Base-by-base conservation (phyloP, 2,329 filamentous ascomycete species). In the Ophiocordyceps camponoti-saundersi region DNA sequence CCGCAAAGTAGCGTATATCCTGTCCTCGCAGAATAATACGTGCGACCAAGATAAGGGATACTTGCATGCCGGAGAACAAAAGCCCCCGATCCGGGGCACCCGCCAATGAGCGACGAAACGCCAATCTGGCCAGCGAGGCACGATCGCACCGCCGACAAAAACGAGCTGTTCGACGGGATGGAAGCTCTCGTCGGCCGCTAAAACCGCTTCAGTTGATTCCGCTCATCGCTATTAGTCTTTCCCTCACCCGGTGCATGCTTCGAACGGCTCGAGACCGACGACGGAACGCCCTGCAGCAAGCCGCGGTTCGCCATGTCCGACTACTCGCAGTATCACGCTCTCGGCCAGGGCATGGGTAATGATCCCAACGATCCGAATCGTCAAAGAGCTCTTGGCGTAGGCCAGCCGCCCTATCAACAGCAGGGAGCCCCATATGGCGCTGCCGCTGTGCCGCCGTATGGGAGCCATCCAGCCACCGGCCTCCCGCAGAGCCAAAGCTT, bases 351-450 rank as follows among this genome's bases (percentile, higher is more conserved):
- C 55, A 70, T 73, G 51, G 67, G 68, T 50, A 56, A 67, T 55
- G 72, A 80, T 53, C 66, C 75, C 57, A 68, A 75, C 63, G 63
- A 77, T 62, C 65, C 72, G 56, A 64, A 70, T 63, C 60, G 65
- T 60, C 67, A 66, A 49, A 63, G 60, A 55, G 72, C 75, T 26
- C 18, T 13, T 44, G 66, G 66, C 49, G 61, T 68, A 49, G 67
- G 69, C 52, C 75, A 77, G 55, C 69, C 73, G 48, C 72, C 70
- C 18, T 78, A 78, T 54, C 70, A 75, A 53, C 72, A 73, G 52
- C 56, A 59, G 46, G 39, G 46, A 42, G 47, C 49, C 51, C 56
- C 52, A 48, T 59, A 59, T 46, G 59, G 56, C 42, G 51, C 52
- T 3, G 56, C 55, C 42, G 51, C 52, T 4, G 56, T 54, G 22